Evolutionary conservation across 2,329 filamentous ascomycete genomes (phyloP).

Genomic region (Neopestalotiopsis sp.): DNA sequence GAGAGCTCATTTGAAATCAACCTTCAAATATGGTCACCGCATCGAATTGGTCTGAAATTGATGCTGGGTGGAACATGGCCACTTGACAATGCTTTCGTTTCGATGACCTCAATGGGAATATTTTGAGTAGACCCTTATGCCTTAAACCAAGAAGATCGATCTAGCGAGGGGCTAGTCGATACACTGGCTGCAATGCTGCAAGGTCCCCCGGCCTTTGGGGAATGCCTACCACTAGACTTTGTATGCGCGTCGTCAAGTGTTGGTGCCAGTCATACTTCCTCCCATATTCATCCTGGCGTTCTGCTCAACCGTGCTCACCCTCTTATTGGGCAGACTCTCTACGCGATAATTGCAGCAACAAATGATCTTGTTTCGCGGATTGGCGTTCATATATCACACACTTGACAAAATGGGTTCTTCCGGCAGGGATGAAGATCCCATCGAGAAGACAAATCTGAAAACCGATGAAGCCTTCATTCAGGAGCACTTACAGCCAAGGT

Average conservation of each 20-base stretch:
- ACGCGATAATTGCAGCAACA: background rate
- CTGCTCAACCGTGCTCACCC: background rate
- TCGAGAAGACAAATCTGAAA: slow-evolving; percentile 56
- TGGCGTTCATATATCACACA: no score
- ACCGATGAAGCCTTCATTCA: slow-evolving; percentile 53
- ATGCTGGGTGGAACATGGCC: background rate
- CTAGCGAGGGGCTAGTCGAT: background rate
- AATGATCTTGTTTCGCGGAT: no score
- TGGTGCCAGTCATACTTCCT: background rate
- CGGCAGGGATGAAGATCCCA: slow-evolving; percentile 35
- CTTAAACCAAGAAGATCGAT: background rate
- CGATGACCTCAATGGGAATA: slow-evolving; percentile 8
- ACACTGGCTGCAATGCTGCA: background rate
- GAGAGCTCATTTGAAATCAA: slow-evolving; percentile 28
- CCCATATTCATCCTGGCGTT: background rate
- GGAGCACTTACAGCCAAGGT: slow-evolving; percentile 56
- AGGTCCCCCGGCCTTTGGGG: no score
- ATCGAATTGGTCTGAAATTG: background rate
- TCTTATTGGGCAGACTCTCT: background rate
- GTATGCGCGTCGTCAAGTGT: background rate
- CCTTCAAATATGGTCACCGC: background rate
- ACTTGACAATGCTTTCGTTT: background rate
- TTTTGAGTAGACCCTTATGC: slow-evolving; percentile 5
- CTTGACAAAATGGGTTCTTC: background rate
- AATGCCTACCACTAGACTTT: no score